Evolutionary conservation across 441 rosid species (phyloP).

Genomic region (Erysimum cheiri): DNA sequence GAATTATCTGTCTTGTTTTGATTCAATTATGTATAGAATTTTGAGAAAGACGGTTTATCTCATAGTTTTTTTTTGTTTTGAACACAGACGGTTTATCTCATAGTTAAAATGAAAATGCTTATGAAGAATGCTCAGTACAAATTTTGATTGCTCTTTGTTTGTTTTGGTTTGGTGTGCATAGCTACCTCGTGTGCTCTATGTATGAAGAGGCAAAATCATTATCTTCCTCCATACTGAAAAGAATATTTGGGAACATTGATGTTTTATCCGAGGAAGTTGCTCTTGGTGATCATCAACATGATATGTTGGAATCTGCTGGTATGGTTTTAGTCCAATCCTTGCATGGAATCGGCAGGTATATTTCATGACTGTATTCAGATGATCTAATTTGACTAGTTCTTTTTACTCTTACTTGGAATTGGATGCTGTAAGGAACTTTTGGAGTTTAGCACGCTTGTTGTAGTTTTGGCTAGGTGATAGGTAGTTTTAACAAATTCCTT

Average conservation of each 20-base stretch:
- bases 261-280: conserved; percentile 33
- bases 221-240: conserved; percentile 60
- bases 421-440: conserved; percentile 10
- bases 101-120: background rate
- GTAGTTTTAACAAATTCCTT: background rate
- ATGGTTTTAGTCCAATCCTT: conserved; percentile 90
- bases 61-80: too few relatives aligned
- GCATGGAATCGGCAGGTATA: conserved; percentile 67
- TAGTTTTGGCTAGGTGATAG: conserved; percentile 24
- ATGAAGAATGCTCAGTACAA: background rate
- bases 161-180: conserved; percentile 32
- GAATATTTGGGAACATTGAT: conserved; percentile 29
- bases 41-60: background rate
- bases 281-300: conserved; percentile 47
- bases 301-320: conserved; percentile 70
- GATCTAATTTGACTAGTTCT: background rate
- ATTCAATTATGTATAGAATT: conserved; percentile 1
- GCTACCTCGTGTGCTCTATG: conserved; percentile 82
- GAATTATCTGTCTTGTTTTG: conserved; percentile 8
- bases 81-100: background rate
- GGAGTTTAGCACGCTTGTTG: conserved; percentile 13
- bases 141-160: conserved; percentile 7
- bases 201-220: conserved; percentile 68
- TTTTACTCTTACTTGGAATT: conserved; percentile 12
- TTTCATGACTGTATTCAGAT: background rate